Base-by-base conservation (phyloP, 2,329 filamentous ascomycete species). In the Nothophaeocryptopus gaeumannii region DNA sequence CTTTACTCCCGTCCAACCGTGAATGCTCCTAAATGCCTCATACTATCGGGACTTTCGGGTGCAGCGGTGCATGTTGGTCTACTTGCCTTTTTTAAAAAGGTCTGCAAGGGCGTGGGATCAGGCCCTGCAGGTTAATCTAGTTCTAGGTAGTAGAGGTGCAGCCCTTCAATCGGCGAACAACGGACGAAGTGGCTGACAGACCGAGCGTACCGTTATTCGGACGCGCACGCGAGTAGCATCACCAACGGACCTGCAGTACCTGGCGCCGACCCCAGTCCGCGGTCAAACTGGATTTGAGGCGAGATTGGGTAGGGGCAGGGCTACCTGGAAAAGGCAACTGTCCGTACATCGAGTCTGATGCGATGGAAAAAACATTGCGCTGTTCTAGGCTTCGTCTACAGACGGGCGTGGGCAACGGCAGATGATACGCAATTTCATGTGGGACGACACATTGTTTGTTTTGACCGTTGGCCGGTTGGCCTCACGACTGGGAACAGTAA, bases 11-110 rank as follows among this genome's bases (percentile, higher is more conserved):
- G 20, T 26, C 20, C 20, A 26, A 26, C 20, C 20, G 20, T 26
- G 20, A 7, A 26, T 4, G 20, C 7, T 7, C 7, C 20, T 26
- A 56, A 57, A 57, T 57, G 51, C 51, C 54, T 54, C 54, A 57
- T 38, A 49, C 37, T 39, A 39, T 46, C 47, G 51, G 42, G 30
- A 35, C 40, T 47, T 46, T 47, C 48, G 52, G 41, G 12, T 46
- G 37, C 29, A 45, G 42, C 42, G 45, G 50, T 49, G 40, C 45
- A 32, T 39, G 11, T n/a, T 32, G 32, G 36, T 36, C 38, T 37
- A 47, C 39, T 15, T 52, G 50, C 44, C 45, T 26, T 38, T 40
- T 53, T 53, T n/a, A n/a, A 42, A 49, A 55, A 51, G 32, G 29
- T 51, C 45, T 55, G 53, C 53, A 49, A 50, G 53, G 48, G 40